phyloP scores from a whole-genome alignment of 2,329 filamentous ascomycete genomes.

The Phoma sp. region DNA sequence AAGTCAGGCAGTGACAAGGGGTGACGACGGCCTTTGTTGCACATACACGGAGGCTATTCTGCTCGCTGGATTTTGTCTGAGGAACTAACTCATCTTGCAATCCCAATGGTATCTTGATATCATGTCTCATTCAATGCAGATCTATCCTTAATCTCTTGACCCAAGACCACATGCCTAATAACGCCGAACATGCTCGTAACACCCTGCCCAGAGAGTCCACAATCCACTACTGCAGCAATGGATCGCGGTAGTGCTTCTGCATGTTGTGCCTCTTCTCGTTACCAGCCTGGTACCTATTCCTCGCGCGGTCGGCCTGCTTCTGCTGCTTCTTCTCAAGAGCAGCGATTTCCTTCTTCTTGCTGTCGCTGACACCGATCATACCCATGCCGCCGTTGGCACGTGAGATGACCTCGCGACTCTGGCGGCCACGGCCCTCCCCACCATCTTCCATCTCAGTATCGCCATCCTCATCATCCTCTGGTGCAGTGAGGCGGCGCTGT shows the following conservation, averaged over 20 bases:
- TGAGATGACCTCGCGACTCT: constrained; percentile 56
- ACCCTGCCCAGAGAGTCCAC: neutral
- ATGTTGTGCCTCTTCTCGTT: constrained; percentile 77
- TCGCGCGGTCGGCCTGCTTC: constrained; percentile 67
- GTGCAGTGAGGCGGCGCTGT: constrained; percentile 68
- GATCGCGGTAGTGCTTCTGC: constrained; percentile 76
- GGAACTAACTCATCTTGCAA: too few relatives aligned
- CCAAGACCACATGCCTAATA: constrained; percentile 3
- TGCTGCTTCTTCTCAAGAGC: constrained; percentile 72
- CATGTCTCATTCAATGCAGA: constrained; percentile 10
- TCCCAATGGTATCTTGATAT: neutral
- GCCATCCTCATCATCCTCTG: constrained; percentile 49
- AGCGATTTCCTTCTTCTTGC: constrained; percentile 72
- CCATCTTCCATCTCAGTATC: constrained; percentile 30
- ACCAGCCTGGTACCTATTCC: constrained; percentile 67
- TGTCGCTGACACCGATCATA: constrained; percentile 78
- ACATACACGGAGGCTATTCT: too few relatives aligned
- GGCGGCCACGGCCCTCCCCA: constrained; percentile 42
- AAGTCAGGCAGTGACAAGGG: too few relatives aligned
- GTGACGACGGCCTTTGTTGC: too few relatives aligned
- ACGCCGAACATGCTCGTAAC: constrained; percentile 16
- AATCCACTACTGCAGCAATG: constrained; percentile 56
- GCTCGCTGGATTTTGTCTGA: too few relatives aligned
- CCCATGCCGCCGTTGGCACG: constrained; percentile 76
- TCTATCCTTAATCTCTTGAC: constrained; percentile 1